Base-by-base conservation (phyloP, 352 stramenopile genomes). In the Globisporangium cederbergense region DNA sequence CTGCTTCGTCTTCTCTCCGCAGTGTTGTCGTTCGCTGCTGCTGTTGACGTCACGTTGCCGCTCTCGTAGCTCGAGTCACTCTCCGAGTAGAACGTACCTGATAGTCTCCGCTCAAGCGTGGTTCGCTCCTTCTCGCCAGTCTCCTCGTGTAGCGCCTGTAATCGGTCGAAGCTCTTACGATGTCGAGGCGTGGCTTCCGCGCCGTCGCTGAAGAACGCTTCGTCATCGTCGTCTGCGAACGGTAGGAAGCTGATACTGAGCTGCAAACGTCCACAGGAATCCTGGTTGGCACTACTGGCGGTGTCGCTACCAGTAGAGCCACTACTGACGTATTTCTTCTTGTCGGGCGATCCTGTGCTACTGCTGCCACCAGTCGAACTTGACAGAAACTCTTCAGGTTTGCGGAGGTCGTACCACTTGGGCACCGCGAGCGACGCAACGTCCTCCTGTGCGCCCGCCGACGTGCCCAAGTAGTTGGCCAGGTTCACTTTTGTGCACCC, bases 401-500 rank as follows among this genome's bases (percentile, higher is more conserved):
- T 73, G 42, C 80, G 78, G 20, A 95, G 68, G 10, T 93, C 79
- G 55, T 90, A 90, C 84, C 84, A 93, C 46, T 85, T 88, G 1
- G 86, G 86, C 16, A 95, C 75, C 46, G 81, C 79, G 5, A 78
- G 73, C 52, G 78, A 77, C 50, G 86, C 84, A 30, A 95, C 79
- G 60, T 91, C 70, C 69, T 91, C 80, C 11, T 93, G 72, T 0
- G 81, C 81, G 1, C 79, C 78, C 3, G 83, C 74, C 0, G 79
- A 89, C 9, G 81, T 75, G 10, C 76, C 79, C 30, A 94, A 76
- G 46, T 89, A 85, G 14, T 85, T 72, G 0, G 86, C 86, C 51
- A 95, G 51, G 53, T 95, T 93, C n/a, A 95, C 70, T 60, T 90
- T 91, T 10, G 76, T 71, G 58, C 79, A 90, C 2, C 84, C 84